Percentiles rank a stretch among this genome's conserved stretches.
Conservation (phyloP, 163 green algal genomes). For the Scenedesmus sp. region DNA sequence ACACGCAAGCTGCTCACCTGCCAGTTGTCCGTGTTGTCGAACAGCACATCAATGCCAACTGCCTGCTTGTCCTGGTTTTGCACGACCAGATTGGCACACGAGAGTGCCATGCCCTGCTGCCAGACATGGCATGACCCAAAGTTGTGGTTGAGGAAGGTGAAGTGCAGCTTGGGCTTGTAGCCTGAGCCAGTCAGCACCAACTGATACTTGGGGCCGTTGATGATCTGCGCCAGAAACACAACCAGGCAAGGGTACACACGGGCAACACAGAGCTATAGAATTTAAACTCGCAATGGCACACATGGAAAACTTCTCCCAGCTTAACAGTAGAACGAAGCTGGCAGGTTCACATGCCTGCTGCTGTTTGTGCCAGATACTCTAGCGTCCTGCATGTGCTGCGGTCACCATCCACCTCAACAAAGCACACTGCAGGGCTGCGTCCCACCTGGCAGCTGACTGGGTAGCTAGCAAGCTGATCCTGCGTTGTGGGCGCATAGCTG, state of each 20-base stretch:
- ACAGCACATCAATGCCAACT: conserved; percentile 78
- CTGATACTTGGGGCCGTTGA: conserved; percentile 77
- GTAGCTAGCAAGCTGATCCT: conserved; percentile 62
- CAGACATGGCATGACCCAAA: conserved; percentile 79
- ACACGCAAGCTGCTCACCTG: conserved; percentile 49
- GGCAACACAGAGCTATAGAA: not conserved
- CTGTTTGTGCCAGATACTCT: not conserved
- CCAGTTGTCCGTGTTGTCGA: conserved; percentile 67
- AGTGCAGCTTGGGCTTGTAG: conserved; percentile 81
- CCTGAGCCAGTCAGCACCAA: conserved; percentile 72
- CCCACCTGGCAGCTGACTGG: conserved; percentile 58
- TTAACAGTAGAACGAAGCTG: not conserved
- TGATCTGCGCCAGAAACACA: conserved; percentile 51
- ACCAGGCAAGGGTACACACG: not conserved
- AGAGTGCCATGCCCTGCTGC: conserved; percentile 73
- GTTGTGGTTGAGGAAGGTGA: conserved; percentile 80
- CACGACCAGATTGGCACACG: conserved; percentile 60
- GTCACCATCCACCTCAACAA: not conserved
- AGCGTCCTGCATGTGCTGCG: too few relatives aligned
- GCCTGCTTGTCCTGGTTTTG: conserved; percentile 80
- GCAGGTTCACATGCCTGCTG: not conserved
- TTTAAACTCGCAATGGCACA: not conserved
- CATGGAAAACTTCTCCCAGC: not conserved
- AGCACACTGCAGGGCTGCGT: not conserved
- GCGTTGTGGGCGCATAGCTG: conserved; percentile 73